Base-by-base conservation (phyloP, 1,284 basidiomycete species). In the Sporisorium iseilematis-ciliati region DNA sequence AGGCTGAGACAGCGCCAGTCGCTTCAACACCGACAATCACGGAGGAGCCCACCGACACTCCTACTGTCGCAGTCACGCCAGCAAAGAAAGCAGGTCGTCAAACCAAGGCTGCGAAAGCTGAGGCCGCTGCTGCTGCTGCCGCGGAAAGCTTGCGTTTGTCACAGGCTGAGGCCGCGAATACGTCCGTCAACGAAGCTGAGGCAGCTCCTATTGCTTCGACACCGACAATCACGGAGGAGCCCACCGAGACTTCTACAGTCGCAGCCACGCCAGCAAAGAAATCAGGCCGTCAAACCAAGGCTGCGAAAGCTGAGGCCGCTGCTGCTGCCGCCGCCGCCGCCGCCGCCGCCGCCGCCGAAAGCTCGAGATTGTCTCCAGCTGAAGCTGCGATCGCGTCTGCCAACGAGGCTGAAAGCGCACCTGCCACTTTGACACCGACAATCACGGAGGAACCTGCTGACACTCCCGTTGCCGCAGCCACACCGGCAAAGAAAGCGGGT, bases 41-140 rank as follows among this genome's bases (percentile, higher is more conserved):
- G 16, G 33, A 40, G 21, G 14, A 20, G 20, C 29, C 29, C 42
- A 14, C n/a, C 14, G 7, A 16, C 14, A 11, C 12, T 35, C 21
- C 29, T 29, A 8, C 29, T 5, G 29, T 8, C 8, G 29, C 43
- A n/a, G 40, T 29, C 21, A 14, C 25, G n/a, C 57, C 57, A 20
- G 42, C 43, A 23, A 51, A 40, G 29, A 64, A 57, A 50, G n/a
- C 25, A 16, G 50, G 55, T 26, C 49, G 55, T 20, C 61, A 54
- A 16, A n/a, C 51, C n/a, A 61, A 61, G 7, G 42, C 43, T 26
- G 43, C 41, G 35, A n/a, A 11, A 29, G 42, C 54, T 18, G 42
- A 42, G 29, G 52, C 29, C 29, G 42, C 54, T 20, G 52, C 40
- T 3, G 52, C 33, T 7, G 52, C 52, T 11, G 50, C 50, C 21